Evolutionary conservation across 2,329 filamentous ascomycete species (phyloP).

Genomic region (Epichloe gansuensis): DNA sequence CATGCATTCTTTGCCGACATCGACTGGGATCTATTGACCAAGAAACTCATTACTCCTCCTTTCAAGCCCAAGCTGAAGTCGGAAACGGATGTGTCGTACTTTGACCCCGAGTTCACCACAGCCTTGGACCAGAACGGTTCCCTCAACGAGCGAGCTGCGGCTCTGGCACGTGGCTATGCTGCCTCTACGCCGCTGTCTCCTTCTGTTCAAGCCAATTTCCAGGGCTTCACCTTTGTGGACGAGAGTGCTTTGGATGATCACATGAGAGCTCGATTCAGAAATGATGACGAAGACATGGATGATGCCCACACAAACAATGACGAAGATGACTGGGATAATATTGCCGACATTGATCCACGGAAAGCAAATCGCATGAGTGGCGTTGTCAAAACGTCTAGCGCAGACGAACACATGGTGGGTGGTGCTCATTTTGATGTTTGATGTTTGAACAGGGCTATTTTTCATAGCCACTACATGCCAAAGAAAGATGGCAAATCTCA

Average conservation of each 20-base stretch:
- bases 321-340: conserved; percentile 46
- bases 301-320: conserved; percentile 31
- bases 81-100: conserved; percentile 93
- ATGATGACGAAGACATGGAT: conserved; percentile 47
- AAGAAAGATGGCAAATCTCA: background rate
- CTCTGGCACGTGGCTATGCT: conserved; percentile 70
- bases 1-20: conserved; percentile 93
- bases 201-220: conserved; percentile 94
- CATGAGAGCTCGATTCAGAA: conserved; percentile 42
- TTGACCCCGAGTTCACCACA: conserved; percentile 96
- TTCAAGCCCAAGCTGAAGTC: conserved; percentile 97
- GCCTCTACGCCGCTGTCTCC: conserved; percentile 88
- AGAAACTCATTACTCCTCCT: conserved; percentile 86
- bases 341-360: conserved; percentile 39
- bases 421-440: conserved; percentile 43
- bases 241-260: conserved; percentile 88
- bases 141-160: conserved; percentile 80
- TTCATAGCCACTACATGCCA: background rate
- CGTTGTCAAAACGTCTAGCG: conserved; percentile 41
- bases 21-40: conserved; percentile 76
- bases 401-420: conserved; percentile 52
- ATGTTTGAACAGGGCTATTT: conserved; percentile 30
- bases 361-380: conserved; percentile 51
- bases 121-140: conserved; percentile 78
- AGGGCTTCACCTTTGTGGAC: conserved; percentile 98